Evolutionary conservation across 2,329 filamentous ascomycete genomes (phyloP), one percentile per base, ranked within the genome.

Genomic region (Botrytis deweyae): DNA sequence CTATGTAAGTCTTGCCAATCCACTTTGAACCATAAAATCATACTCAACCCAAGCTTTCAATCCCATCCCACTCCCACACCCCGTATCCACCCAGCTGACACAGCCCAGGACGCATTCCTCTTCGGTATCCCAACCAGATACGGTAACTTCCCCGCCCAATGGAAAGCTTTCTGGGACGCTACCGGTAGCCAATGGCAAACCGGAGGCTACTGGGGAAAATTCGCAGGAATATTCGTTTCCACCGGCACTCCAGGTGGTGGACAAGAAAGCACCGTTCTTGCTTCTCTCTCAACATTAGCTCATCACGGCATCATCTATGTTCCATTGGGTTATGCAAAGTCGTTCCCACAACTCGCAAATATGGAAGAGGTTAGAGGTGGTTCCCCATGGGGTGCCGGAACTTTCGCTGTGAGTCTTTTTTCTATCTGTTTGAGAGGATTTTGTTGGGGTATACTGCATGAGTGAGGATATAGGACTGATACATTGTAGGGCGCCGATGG

Each of bases 221-320:
- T 94, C 81, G 95, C 92, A 72, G 95, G 95, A 80, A 78, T 98
- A 76, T 99, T 99, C 88, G 85, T 99, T 83, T 93, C 91, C 76
- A 97, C 94, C n/a, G 94, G 87, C 75, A 92, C 91, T 73, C 86
- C 86, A 72, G 96, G 96, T 76, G 96, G 96, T 82, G 96, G 96
- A 77, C 96, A 99, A 86, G 96, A 99, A 86, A 91, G 90, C 73
- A 99, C 96, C 66, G 91, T 89, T 78, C 85, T 98, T 76, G 87
- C 91, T 49, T 86, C 91, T 82, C 90, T 98, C 89, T 94, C 91
- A 81, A 98, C 95, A 29, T 87, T 98, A 72, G 84, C 91, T 75
- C 96, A 98, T 86, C 96, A 98, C 87, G 96, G 96, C 81, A 92
- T 98, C 85, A 92, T 96, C 87, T 98, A 92, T 83, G 94, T 98